Conservation (phyloP, 768 basidiomycete genomes). For the Lyophyllum semitale region DNA sequence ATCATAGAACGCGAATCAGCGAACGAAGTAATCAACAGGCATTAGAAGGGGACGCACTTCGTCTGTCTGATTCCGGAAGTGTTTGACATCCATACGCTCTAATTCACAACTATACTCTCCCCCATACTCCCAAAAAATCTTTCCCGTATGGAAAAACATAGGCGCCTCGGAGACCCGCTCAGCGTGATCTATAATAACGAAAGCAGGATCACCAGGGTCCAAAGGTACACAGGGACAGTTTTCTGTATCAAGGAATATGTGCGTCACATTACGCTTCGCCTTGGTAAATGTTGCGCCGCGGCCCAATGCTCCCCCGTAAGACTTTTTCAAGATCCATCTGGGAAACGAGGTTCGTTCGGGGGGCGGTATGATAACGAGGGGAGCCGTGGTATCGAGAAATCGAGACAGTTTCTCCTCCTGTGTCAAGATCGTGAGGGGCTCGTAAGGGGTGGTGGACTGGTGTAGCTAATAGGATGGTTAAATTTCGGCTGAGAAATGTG, state of each 20-base stretch:
- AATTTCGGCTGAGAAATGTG: too few relatives aligned
- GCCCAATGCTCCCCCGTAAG: not conserved
- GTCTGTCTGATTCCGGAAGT: not conserved
- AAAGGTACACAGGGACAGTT: not conserved
- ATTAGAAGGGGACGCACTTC: not conserved
- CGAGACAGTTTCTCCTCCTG: too few relatives aligned
- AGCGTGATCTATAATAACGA: not conserved
- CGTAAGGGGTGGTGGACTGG: too few relatives aligned
- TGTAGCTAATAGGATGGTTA: too few relatives aligned
- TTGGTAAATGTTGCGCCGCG: not conserved
- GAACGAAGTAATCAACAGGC: not conserved
- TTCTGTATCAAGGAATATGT: not conserved
- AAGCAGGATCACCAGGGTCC: not conserved
- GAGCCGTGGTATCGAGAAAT: not conserved
- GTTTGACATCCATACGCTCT: not conserved
- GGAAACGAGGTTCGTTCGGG: not conserved
- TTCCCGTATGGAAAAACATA: slow-evolving; percentile 4
- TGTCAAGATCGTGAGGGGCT: too few relatives aligned
- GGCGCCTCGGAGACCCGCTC: not conserved
- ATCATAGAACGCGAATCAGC: not conserved
- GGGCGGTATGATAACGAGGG: not conserved
- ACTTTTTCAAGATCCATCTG: too few relatives aligned
- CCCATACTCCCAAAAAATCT: not conserved
- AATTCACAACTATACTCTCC: not conserved
- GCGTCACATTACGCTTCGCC: not conserved